Conservation (phyloP, 495 filamentous ascomycete genomes). For the Acidomyces sp. region DNA sequence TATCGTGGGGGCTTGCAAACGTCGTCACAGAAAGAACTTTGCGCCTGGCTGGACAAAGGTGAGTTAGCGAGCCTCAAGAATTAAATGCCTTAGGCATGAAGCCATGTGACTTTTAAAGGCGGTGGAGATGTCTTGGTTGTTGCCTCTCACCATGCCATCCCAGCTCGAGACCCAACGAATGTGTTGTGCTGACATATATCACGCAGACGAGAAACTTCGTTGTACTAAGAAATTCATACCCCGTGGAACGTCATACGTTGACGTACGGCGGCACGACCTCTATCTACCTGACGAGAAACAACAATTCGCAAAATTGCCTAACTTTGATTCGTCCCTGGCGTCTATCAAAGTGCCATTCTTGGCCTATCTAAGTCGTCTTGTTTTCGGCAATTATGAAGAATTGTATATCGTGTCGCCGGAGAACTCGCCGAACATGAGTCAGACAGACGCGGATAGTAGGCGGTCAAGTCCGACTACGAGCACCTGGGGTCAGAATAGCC, state of each 20-base stretch:
- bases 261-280: constrained; percentile 28
- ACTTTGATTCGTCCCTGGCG: constrained; percentile 26
- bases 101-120: constrained; percentile 2
- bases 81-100: constrained; percentile 9
- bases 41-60: constrained; percentile 26
- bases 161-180: too few relatives aligned
- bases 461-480: constrained; percentile 6
- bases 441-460: constrained; percentile 3
- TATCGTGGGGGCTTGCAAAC: constrained; percentile 25
- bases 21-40: constrained; percentile 26
- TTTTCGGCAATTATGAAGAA: constrained; percentile 26
- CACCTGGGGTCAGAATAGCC: constrained; percentile 1
- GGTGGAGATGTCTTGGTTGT: not conserved
- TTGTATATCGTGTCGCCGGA: constrained; percentile 29
- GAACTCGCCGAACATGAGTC: constrained; percentile 16
- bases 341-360: constrained; percentile 26
- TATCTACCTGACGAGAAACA: constrained; percentile 24
- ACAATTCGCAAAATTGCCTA: constrained; percentile 25
- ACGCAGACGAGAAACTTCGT: constrained; percentile 25
- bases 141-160: not conserved
- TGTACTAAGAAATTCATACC: constrained; percentile 28
- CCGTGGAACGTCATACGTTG: constrained; percentile 25
- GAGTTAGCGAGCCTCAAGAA: constrained; percentile 6
- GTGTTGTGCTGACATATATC: too few relatives aligned
- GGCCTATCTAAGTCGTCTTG: constrained; percentile 28